A percentile compares a stretch with the other conserved stretches of the same genome.
These are phyloP conservation scores for Raffaelea albimanens DNA, from an alignment of 2,329 filamentous ascomycete genomes.

Conservation along the genomic window DNA sequence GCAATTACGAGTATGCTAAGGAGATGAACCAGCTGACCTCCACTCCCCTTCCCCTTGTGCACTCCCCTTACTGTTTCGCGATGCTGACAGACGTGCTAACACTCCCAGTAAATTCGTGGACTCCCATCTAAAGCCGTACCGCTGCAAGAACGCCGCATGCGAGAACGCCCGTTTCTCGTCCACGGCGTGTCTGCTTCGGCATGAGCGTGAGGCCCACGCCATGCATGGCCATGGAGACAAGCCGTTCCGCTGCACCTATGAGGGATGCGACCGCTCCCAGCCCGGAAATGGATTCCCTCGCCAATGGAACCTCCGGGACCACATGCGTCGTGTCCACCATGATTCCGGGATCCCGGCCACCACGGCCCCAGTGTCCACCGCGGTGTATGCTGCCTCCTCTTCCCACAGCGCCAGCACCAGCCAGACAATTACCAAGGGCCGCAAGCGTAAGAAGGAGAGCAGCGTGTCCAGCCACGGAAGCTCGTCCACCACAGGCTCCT, in stretches of 20 bases:
- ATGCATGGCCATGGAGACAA: conserved; percentile 93
- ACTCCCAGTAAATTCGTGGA: conserved; percentile 84
- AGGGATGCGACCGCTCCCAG: conserved; percentile 75
- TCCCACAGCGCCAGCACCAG: conserved; percentile 4
- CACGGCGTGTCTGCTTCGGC: conserved; percentile 85
- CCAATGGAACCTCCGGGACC: conserved; percentile 91
- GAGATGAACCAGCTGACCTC: background rate
- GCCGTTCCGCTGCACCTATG: conserved; percentile 80
- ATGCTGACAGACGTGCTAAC: no score
- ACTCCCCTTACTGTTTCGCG: no score
- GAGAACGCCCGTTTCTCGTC: conserved; percentile 86
- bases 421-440: conserved; percentile 35
- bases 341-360: conserved; percentile 31
- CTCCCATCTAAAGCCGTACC: conserved; percentile 92
- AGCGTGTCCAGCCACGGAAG: conserved; percentile 16
- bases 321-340: conserved; percentile 92
- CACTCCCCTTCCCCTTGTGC: background rate
- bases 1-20: conserved; percentile 86
- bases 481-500: conserved; percentile 16
- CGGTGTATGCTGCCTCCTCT: conserved; percentile 11
- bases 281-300: conserved; percentile 84
- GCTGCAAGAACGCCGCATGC: conserved; percentile 79
- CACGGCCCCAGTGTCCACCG: conserved; percentile 29
- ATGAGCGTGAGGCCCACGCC: conserved; percentile 91
- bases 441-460: conserved; percentile 49